Percentiles rank a stretch among this genome's conserved stretches.
These are phyloP conservation scores for Pichia sp. DNA, from an alignment of 1,139 yeast genomes.

Conservation along the genomic window DNA sequence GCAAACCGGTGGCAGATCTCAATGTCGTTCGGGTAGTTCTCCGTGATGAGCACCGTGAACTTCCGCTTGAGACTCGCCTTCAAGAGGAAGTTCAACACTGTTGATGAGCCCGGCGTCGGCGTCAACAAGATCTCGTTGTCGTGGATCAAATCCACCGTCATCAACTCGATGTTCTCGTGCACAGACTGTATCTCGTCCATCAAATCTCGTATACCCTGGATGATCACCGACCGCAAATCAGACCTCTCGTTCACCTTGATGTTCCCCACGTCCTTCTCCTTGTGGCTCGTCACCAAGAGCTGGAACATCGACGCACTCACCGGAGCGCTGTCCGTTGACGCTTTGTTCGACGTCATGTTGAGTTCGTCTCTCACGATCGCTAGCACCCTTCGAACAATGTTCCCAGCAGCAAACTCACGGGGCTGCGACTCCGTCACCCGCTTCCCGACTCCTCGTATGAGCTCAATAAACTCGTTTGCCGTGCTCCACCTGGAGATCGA, in stretches of 20 bases:
- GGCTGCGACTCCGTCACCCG: conserved; percentile 63
- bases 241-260: conserved; percentile 22
- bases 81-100: conserved; percentile 83
- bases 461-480: conserved; percentile 64
- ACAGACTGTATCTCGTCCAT: conserved; percentile 88
- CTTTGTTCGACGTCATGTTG: conserved; percentile 17
- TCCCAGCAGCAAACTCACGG: conserved; percentile 82
- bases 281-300: conserved; percentile 54
- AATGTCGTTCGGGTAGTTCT: conserved; percentile 85
- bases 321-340: conserved; percentile 38
- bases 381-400: conserved; percentile 83
- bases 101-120: conserved; percentile 88
- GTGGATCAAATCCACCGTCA: conserved; percentile 90
- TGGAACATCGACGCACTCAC: conserved; percentile 87
- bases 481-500: conserved; percentile 87
- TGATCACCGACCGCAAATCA: conserved; percentile 81
- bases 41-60: conserved; percentile 89
- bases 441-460: conserved; percentile 63
- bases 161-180: conserved; percentile 84
- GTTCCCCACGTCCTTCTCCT: conserved; percentile 13
- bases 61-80: conserved; percentile 87
- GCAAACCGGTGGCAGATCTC: conserved; percentile 75
- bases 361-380: conserved; percentile 86
- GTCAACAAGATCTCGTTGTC: conserved; percentile 89
- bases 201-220: conserved; percentile 90